Base-by-base conservation (phyloP, 2,329 filamentous ascomycete species). In the Myotisia sp. region DNA sequence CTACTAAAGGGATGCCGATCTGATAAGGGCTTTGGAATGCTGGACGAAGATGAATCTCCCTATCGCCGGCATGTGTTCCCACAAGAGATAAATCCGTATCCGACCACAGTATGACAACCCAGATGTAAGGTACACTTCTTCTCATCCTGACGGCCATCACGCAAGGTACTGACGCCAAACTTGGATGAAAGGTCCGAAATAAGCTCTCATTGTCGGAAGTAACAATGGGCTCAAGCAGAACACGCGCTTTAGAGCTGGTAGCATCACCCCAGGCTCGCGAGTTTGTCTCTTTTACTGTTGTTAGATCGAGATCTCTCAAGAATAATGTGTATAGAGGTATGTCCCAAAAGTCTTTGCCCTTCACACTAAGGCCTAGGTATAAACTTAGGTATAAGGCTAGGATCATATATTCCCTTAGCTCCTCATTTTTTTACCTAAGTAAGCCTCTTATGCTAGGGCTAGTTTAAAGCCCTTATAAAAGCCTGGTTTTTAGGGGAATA, bases 321-420 rank as follows among this genome's bases (percentile, higher is more conserved):
- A 7, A 18, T 10, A 19, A 21, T 19, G 5, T 17, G 13, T 3
- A 8, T 6, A n/a, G 29, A 63, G 90, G 90, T n/a, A n/a, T n/a
- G n/a, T n/a, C n/a, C n/a, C n/a, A n/a, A n/a, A n/a, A n/a, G n/a
- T n/a, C n/a, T n/a, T n/a, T n/a, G n/a, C n/a, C n/a, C n/a, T n/a
- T n/a, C n/a, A n/a, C n/a, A n/a, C n/a, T n/a, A n/a, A n/a, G n/a
- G n/a, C n/a, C n/a, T n/a, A n/a, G n/a, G n/a, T n/a, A n/a, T n/a
- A n/a, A n/a, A n/a, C n/a, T n/a, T n/a, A n/a, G n/a, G n/a, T n/a
- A n/a, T n/a, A n/a, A n/a, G n/a, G n/a, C n/a, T n/a, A n/a, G n/a
- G n/a, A n/a, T n/a, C n/a, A n/a, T n/a, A n/a, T n/a, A n/a, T n/a
- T n/a, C n/a, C n/a, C n/a, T n/a, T n/a, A n/a, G n/a, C n/a, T n/a